Conservation (phyloP, 108 stramenopile genomes). For the Fragilaria crotonensis region DNA sequence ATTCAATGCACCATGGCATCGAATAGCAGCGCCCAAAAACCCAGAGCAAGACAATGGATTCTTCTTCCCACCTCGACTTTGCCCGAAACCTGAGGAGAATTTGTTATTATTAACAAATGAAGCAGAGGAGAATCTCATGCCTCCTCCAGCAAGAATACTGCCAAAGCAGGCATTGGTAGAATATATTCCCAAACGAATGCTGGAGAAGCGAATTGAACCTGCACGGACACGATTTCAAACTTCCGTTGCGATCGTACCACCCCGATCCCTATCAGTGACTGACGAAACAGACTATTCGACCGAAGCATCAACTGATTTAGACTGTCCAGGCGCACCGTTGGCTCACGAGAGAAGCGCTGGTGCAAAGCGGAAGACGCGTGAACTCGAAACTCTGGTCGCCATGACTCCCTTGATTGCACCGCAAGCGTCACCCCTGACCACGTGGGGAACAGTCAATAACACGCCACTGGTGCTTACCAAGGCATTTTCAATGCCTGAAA, state of each 20-base stretch:
- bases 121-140: neutral
- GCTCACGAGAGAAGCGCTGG: slow-evolving; percentile 29
- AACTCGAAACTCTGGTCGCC: slow-evolving; percentile 41
- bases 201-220: slow-evolving; percentile 56
- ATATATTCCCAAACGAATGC: slow-evolving; percentile 45
- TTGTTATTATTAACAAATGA: neutral
- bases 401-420: slow-evolving; percentile 68
- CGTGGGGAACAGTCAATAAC: slow-evolving; percentile 60
- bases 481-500: neutral
- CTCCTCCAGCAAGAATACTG: slow-evolving; percentile 6
- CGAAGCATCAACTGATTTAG: slow-evolving; percentile 69
- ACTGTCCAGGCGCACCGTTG: slow-evolving; percentile 38
- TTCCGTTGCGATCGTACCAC: slow-evolving; percentile 6
- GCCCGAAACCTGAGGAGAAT: neutral
- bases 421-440: slow-evolving; percentile 50
- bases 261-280: slow-evolving; percentile 3
- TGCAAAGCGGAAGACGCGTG: slow-evolving; percentile 14
- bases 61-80: slow-evolving; percentile 18
- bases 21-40: slow-evolving; percentile 11
- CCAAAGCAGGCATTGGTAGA: slow-evolving; percentile 42
- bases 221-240: slow-evolving; percentile 56
- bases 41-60: slow-evolving; percentile 18
- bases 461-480: slow-evolving; percentile 44
- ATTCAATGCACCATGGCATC: slow-evolving; percentile 23
- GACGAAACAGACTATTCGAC: slow-evolving; percentile 11